Base-by-base conservation (phyloP, 805 yeast species). In the Pichia nakasei region DNA sequence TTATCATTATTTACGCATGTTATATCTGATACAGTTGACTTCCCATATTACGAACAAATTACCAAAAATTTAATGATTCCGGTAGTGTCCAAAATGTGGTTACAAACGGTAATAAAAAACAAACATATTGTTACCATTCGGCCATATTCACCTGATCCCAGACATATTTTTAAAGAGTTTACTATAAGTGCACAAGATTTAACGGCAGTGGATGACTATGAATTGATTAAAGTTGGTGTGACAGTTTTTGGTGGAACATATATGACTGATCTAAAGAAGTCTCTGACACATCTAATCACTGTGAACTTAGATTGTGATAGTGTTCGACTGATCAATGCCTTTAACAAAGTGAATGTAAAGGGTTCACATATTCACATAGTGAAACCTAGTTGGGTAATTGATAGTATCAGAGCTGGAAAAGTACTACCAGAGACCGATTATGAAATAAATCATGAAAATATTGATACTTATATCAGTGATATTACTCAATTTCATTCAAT, bases 271-370 rank as follows among this genome's bases (percentile, higher is more conserved):
- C 65, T 89, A 26, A 79, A 86, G 9, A 73, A 73, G 42, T 75
- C 73, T 50, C 85, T 95, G 1, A 85, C 96, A 0, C 97, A 91
- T 67, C 69, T 87, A 31, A 66, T 91, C 19, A 75, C 91, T 0
- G 56, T 61, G 5, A 76, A 75, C 49, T 56, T 64, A 31, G 60
- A 74, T 3, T 75, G 77, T 43, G 84, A 78, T 42, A 78, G 78
- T 46, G 74, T 53, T 27, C 49, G 48, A 33, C 42, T 59, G 39
- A 55, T 59, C 8, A 31, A 42, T 6, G 60, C 55, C 2, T 59
- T 49, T 39, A 60, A 60, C 42, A 52, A 52, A 15, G 49, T 50
- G 0, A 43, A 47, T 21, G 64, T 64, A 1, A 58, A 31, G 5
- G 33, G 58, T 5, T 59, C 67, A 32, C 59, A 67, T 31, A 79